phyloP scores from a whole-genome alignment of 2,329 filamentous ascomycete species.

The Trichoderma breve region DNA sequence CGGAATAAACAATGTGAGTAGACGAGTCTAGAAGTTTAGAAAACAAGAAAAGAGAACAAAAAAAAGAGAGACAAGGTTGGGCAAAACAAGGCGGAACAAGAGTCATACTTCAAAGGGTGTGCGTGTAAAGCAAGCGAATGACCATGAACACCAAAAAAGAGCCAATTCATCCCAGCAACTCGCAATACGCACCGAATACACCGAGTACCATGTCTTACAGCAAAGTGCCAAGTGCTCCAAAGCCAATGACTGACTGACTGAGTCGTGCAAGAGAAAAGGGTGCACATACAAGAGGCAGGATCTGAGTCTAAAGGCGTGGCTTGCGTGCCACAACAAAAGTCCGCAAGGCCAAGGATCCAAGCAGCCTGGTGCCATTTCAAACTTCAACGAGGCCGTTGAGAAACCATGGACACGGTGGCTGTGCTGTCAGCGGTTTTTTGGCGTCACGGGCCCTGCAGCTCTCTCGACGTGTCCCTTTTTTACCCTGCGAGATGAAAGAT shows the following conservation, averaged over 20 bases:
- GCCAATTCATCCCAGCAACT: not conserved
- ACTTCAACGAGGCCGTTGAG: not conserved
- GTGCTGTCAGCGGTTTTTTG: not conserved
- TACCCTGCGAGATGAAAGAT: not conserved
- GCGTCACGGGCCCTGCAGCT: not conserved
- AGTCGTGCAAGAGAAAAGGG: not conserved
- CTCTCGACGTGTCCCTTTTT: not conserved
- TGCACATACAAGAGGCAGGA: not conserved
- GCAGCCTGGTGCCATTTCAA: not conserved
- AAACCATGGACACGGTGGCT: not conserved
- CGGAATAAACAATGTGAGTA: not conserved
- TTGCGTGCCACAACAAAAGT: constrained; percentile 16
- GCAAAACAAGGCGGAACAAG: not conserved
- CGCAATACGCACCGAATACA: not conserved
- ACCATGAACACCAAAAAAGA: not conserved
- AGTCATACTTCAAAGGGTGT: not conserved
- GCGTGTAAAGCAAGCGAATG: not conserved
- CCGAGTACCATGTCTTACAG: not conserved
- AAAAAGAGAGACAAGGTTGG: not conserved
- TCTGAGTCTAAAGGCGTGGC: constrained; percentile 10
- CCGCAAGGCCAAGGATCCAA: not conserved
- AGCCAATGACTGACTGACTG: not conserved
- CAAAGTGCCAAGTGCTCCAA: not conserved
- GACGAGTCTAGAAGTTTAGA: not conserved
- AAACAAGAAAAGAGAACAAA: not conserved